Conservation (phyloP, 371 early-diverging fungal genomes). For the Syncephalastrum monosporum region DNA sequence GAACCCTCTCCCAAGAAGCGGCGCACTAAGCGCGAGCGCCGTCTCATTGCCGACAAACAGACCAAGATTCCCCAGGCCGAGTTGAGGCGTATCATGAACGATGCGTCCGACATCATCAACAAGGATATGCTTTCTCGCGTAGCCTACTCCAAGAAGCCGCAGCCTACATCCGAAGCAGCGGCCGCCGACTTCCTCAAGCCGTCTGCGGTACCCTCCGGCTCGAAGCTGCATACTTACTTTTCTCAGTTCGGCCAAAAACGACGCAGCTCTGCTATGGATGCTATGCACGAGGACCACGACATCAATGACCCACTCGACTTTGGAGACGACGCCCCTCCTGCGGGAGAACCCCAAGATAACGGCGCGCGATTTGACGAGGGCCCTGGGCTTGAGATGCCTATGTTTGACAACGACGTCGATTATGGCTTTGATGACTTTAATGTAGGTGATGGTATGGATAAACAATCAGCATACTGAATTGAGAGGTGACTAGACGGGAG, state of each 20-base stretch:
- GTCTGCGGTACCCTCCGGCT: neutral
- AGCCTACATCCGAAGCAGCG: neutral
- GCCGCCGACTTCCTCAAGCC: neutral
- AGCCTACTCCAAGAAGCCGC: neutral
- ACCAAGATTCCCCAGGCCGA: constrained; percentile 68
- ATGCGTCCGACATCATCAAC: constrained; percentile 46
- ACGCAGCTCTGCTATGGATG: constrained; percentile 1
- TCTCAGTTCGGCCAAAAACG: neutral
- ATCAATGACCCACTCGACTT: too few species aligned
- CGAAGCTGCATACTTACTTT: neutral
- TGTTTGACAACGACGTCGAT: constrained; percentile 8
- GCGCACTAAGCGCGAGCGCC: constrained; percentile 43
- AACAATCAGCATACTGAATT: neutral
- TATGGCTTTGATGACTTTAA: constrained; percentile 29
- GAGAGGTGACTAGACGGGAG: too few species aligned
- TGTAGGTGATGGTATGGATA: constrained; percentile 7
- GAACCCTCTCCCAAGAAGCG: constrained; percentile 7
- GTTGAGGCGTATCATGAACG: constrained; percentile 45
- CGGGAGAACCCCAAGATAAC: neutral
- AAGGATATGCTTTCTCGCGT: constrained; percentile 13
- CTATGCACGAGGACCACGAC: too few species aligned
- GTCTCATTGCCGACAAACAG: constrained; percentile 63
- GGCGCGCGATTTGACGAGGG: constrained; percentile 10
- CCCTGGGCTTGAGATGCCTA: constrained; percentile 1
- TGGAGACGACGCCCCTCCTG: neutral